Conservation (phyloP, 495 filamentous ascomycete species). For the Astrothelium macrocarpum region DNA sequence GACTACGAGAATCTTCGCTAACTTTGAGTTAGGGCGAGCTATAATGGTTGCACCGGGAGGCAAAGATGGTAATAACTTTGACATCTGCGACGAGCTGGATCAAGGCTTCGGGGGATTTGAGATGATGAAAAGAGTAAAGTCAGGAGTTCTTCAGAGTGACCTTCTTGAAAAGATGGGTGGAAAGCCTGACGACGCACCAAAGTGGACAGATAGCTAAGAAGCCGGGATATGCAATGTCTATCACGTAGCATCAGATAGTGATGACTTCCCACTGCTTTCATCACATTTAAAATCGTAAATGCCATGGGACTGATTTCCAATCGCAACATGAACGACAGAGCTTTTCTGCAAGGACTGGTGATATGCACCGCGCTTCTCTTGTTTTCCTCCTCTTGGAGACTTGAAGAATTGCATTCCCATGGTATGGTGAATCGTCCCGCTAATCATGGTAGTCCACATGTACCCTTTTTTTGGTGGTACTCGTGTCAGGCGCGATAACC, state of each 20-base stretch:
- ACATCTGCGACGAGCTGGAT: neutral
- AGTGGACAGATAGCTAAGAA: neutral
- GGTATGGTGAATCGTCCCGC: conserved; percentile 40
- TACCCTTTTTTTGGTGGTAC: conserved; percentile 19
- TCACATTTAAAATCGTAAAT: too few species aligned
- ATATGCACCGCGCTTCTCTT: conserved; percentile 36
- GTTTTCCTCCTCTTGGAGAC: conserved; percentile 40
- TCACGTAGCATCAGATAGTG: neutral
- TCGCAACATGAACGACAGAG: too few species aligned
- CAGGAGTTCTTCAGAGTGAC: neutral
- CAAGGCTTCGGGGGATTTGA: neutral
- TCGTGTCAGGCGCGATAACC: conserved; percentile 14
- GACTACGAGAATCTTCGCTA: neutral
- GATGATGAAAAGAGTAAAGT: neutral
- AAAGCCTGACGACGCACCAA: neutral
- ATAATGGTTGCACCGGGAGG: neutral
- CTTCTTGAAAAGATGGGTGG: neutral
- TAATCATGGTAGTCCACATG: conserved; percentile 39
- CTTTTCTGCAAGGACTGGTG: too few species aligned
- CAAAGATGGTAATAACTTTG: neutral
- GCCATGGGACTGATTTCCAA: too few species aligned
- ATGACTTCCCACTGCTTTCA: neutral
- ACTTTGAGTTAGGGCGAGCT: neutral
- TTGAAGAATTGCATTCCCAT: conserved; percentile 45
- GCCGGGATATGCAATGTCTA: neutral